Percentiles rank a stretch among this genome's conserved stretches.
phyloP scores from a whole-genome alignment of 2,329 filamentous ascomycete genomes.

The Ascochyta clinopodiicola region DNA sequence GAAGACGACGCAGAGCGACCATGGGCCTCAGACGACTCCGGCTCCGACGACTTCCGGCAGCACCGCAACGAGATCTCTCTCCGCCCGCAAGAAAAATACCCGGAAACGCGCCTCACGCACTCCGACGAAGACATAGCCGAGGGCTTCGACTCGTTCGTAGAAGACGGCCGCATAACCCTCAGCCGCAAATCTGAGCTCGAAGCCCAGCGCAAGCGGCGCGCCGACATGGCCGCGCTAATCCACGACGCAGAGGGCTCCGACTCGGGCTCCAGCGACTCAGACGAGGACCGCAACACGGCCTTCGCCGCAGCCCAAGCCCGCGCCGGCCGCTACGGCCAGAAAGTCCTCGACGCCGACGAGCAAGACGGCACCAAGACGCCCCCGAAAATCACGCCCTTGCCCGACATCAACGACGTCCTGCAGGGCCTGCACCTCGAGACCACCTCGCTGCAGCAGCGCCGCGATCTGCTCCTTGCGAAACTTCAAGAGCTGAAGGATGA shows the following conservation, averaged over 20 bases:
- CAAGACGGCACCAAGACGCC: constrained; percentile 64
- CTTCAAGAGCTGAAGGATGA: constrained; percentile 73
- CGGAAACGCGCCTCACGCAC: constrained; percentile 73
- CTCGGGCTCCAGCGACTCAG: constrained; percentile 73
- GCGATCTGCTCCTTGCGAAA: constrained; percentile 64
- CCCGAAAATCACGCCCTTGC: constrained; percentile 78
- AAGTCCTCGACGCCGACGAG: constrained; percentile 51
- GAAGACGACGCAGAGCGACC: constrained; percentile 56
- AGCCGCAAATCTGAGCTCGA: constrained; percentile 81
- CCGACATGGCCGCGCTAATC: constrained; percentile 85
- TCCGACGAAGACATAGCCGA: constrained; percentile 94
- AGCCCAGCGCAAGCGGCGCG: constrained; percentile 67
- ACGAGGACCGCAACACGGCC: constrained; percentile 71
- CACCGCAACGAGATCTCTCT: constrained; percentile 55
- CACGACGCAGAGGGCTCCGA: constrained; percentile 75
- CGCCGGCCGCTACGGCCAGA: constrained; percentile 77
- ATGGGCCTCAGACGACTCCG: constrained; percentile 49
- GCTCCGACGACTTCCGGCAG: constrained; percentile 49
- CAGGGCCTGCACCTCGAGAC: constrained; percentile 68
- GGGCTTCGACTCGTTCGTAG: constrained; percentile 90
- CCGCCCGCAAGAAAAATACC: constrained; percentile 66
- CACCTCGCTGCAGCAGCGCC: constrained; percentile 65
- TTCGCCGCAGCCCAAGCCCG: constrained; percentile 88
- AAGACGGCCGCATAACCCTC: constrained; percentile 80
- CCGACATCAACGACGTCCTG: constrained; percentile 72